Evolutionary conservation across 2,329 filamentous ascomycete genomes (phyloP).

Genomic region (Colletotrichum cordylinicola): DNA sequence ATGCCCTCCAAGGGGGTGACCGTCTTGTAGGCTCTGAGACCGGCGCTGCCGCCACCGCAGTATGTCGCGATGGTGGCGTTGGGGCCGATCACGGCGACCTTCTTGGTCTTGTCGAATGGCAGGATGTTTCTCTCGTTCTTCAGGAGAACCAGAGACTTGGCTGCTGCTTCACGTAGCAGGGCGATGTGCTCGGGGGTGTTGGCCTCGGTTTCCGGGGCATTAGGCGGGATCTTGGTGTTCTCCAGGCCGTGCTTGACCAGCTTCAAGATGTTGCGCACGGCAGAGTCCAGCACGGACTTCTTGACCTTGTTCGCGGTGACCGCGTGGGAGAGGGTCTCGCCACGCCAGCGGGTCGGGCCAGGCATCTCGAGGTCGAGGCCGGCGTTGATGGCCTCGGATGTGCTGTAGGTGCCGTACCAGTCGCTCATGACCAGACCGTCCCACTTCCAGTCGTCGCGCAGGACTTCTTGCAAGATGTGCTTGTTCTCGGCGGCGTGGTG

Average conservation of each 20-base stretch:
- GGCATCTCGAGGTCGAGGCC: slow-evolving; percentile 45
- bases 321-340: slow-evolving; percentile 53
- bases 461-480: slow-evolving; percentile 53
- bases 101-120: slow-evolving; percentile 51
- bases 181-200: slow-evolving; percentile 66
- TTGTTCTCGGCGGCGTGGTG: slow-evolving; percentile 39
- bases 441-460: slow-evolving; percentile 64
- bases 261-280: slow-evolving; percentile 34
- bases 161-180: slow-evolving; percentile 37
- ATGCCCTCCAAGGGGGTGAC: slow-evolving; percentile 36
- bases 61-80: slow-evolving; percentile 48
- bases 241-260: slow-evolving; percentile 47
- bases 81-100: slow-evolving; percentile 57
- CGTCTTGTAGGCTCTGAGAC: slow-evolving; percentile 34
- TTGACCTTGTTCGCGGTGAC: slow-evolving; percentile 62
- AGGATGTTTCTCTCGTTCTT: slow-evolving; percentile 73
- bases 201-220: slow-evolving; percentile 56
- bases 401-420: slow-evolving; percentile 64
- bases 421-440: slow-evolving; percentile 64
- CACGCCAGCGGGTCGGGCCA: slow-evolving; percentile 35
- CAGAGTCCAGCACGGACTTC: slow-evolving; percentile 56
- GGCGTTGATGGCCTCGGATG: slow-evolving; percentile 30
- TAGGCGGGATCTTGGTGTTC: slow-evolving; percentile 50
- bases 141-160: slow-evolving; percentile 67
- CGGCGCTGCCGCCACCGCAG: slow-evolving; percentile 39